These are phyloP conservation scores for Perilla frutescens DNA, from an alignment of 257 asterid species.

Conservation along the genomic window DNA sequence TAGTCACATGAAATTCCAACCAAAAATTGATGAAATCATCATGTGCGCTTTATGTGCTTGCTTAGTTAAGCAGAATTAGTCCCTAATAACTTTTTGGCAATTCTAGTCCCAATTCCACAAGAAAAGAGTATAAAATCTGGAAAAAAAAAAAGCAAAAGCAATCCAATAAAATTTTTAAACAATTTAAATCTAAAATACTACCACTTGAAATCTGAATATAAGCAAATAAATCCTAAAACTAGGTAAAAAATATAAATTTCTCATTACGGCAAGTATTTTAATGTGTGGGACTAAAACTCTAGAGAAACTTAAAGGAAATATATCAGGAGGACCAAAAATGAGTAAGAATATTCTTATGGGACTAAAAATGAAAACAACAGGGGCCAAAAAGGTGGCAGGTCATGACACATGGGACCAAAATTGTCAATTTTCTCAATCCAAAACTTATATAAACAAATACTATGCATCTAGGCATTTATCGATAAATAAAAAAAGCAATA, in stretches of 20 bases:
- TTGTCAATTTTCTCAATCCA: neutral
- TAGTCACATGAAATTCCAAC: neutral
- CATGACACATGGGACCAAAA: neutral
- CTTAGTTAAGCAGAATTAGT: neutral
- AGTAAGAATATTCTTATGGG: neutral
- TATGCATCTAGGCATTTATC: neutral
- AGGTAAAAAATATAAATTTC: neutral
- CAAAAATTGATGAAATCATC: neutral
- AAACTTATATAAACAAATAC: neutral
- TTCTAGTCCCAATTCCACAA: neutral
- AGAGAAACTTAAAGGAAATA: neutral
- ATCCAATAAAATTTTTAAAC: neutral
- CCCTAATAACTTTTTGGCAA: neutral
- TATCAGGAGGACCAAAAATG: neutral
- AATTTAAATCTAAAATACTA: neutral
- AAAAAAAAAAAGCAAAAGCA: neutral
- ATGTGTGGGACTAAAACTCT: neutral
- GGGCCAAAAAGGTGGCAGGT: neutral
- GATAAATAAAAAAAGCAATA: conserved; percentile 3
- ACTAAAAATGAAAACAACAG: neutral
- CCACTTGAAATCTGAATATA: too few relatives aligned
- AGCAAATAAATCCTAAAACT: too few relatives aligned
- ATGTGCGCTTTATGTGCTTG: neutral
- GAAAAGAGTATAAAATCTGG: too few relatives aligned
- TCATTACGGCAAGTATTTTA: neutral